Evolutionary conservation across 2,329 filamentous ascomycete species (phyloP), one percentile per base, ranked within the genome.

Genomic region (Parasarocladium wereldwijsianum): DNA sequence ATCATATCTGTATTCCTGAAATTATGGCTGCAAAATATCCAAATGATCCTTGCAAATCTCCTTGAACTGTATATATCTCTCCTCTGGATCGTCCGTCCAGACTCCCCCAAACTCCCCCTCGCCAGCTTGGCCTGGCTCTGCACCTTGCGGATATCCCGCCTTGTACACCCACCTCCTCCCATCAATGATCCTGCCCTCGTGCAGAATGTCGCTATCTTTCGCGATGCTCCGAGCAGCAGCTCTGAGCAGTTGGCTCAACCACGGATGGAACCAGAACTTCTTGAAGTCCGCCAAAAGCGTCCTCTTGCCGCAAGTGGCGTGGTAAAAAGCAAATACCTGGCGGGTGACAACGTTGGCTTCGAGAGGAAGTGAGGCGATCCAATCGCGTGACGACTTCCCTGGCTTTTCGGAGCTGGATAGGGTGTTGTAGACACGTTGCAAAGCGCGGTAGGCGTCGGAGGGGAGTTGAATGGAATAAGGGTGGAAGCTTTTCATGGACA

Each of bases 191-290:
- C 39, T 36, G 8, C 41, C 24, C 2, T 45, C 38, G n/a, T n/a
- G n/a, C n/a, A n/a, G n/a, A 28, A 52, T 45, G 7, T 37, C 34
- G 17, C 43, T 34, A 7, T 39, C 32, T 2, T 34, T 24, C 28
- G 38, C 39, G 4, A 45, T 46, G 4, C 41, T 41, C 12, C 33
- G 36, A 27, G 49, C 43, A 4, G 44, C 38, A 0, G 47, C 47
- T 11, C 34, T 39, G 14, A 56, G 38, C 10, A 58, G 34, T 1
- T 45, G 40, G 17, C 44, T 36, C 12, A 42, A 42, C 29, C 47
- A 49, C 4, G 51, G 53, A 24, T 45, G 50, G 38, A 53, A 59
- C 55, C 55, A 59, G 40, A 55, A 41, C 15, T 41, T 43, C 11
- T 41, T 39, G 35, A 47, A 59, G 38, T 51, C 50, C 2, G 29